A percentile compares a stretch with the other conserved stretches of the same genome.
These are phyloP conservation scores for Boletus rubroflammeus DNA, from an alignment of 768 basidiomycete species.

Conservation along the genomic window DNA sequence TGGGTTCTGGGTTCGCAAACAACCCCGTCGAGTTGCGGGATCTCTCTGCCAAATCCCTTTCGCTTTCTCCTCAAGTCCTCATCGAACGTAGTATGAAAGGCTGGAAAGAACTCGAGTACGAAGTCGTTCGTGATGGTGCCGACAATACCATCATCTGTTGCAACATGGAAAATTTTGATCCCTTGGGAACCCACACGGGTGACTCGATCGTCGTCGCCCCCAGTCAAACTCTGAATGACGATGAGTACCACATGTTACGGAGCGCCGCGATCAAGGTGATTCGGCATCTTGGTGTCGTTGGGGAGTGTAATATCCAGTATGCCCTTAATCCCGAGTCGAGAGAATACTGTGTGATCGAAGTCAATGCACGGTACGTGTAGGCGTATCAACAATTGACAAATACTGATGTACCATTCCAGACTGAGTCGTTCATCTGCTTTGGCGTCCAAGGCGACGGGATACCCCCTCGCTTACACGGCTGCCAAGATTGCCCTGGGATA, in stretches of 20 bases:
- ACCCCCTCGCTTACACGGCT: constrained; percentile 98
- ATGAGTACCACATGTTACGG: constrained; percentile 98
- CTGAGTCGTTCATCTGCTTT: constrained; percentile 89
- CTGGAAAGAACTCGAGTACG: constrained; percentile 99
- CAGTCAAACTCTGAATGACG: constrained; percentile 94
- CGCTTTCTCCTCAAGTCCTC: constrained; percentile 90
- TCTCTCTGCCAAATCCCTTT: constrained; percentile 86
- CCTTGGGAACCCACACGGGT: constrained; percentile 97
- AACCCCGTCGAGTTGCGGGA: constrained; percentile 93
- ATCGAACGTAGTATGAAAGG: constrained; percentile 99
- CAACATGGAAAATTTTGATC: constrained; percentile 99
- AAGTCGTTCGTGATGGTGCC: constrained; percentile 96
- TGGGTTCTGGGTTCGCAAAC: constrained; percentile 97
- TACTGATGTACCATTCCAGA: constrained; percentile 30
- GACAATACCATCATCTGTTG: constrained; percentile 99
- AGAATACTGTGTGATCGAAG: constrained; percentile 98
- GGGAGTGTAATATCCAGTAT: constrained; percentile 98
- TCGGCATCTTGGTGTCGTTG: constrained; percentile 87
- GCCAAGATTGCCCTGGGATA: constrained; percentile 98
- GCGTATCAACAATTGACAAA: background rate
- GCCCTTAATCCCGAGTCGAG: constrained; percentile 88
- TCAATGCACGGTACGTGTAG: constrained; percentile 73
- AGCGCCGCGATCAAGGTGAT: constrained; percentile 96
- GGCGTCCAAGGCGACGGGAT: constrained; percentile 98
- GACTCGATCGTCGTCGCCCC: constrained; percentile 99